Percentiles rank a stretch among this genome's conserved stretches.
These are phyloP conservation scores for Lasiodiplodia sp. DNA, from an alignment of 2,329 filamentous ascomycete species.

Conservation along the genomic window DNA sequence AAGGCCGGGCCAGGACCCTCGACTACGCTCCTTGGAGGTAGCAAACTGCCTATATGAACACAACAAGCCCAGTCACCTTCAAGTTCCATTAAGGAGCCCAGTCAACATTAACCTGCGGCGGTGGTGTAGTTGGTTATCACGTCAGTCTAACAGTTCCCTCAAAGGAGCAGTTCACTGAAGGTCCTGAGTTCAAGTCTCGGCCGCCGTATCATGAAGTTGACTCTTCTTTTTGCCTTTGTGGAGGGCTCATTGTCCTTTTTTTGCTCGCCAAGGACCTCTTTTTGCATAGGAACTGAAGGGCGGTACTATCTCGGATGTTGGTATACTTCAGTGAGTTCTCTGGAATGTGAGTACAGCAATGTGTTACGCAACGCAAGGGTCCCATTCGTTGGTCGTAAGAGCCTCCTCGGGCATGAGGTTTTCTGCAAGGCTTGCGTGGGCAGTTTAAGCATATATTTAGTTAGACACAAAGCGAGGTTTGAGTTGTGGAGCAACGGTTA, in stretches of 20 bases:
- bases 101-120: conserved; percentile 4
- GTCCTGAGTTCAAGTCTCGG: conserved; percentile 23
- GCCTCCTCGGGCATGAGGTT: too few species aligned
- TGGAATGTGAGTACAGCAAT: too few species aligned
- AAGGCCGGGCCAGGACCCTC: not conserved
- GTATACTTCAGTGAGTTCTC: too few species aligned
- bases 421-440: not conserved
- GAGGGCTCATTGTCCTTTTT: too few species aligned
- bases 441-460: not conserved
- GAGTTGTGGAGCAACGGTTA: too few species aligned
- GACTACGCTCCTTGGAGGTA: not conserved
- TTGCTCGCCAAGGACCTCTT: not conserved
- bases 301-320: not conserved
- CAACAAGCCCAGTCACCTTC: not conserved
- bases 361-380: too few species aligned
- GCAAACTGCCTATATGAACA: not conserved
- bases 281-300: not conserved
- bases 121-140: conserved; percentile 57
- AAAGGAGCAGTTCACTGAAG: not conserved
- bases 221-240: not conserved
- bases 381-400: too few species aligned
- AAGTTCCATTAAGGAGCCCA: not conserved
- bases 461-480: not conserved
- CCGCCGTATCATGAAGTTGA: not conserved
- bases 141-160: conserved; percentile 50